Percentiles rank a stretch among this genome's conserved stretches.
These are phyloP conservation scores for Thalassiosira ordinaria DNA, from an alignment of 352 stramenopile species.

Conservation along the genomic window DNA sequence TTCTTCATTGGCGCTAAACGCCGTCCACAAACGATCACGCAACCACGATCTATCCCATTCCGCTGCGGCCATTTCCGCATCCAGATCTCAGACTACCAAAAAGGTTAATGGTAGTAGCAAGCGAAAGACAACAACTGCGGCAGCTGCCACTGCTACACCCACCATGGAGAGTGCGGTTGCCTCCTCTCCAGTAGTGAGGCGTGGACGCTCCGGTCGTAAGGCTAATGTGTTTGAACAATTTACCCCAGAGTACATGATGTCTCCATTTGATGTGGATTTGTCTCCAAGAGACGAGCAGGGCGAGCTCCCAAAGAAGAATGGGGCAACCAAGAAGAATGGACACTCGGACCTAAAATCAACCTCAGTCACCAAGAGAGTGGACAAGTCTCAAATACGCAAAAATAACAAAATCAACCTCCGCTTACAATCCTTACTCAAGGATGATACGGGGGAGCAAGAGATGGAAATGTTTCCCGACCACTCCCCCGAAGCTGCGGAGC, in stretches of 20 bases:
- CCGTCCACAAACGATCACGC: too few species aligned
- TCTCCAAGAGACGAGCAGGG: background rate
- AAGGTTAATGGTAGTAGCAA: background rate
- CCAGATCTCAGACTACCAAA: background rate
- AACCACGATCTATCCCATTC: background rate
- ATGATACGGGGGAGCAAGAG: slow-evolving; percentile 51
- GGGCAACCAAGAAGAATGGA: background rate
- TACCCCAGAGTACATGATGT: slow-evolving; percentile 23
- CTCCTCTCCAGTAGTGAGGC: background rate
- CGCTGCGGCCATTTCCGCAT: background rate
- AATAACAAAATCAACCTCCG: slow-evolving; percentile 19
- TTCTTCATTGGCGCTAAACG: too few species aligned
- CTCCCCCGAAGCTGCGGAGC: slow-evolving; percentile 42
- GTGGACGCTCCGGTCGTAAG: background rate
- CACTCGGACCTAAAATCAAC: slow-evolving; percentile 1
- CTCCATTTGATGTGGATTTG: slow-evolving; percentile 37
- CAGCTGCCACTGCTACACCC: background rate
- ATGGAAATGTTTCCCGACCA: slow-evolving; percentile 39
- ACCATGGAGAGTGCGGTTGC: background rate
- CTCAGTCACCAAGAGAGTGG: background rate
- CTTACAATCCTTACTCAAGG: slow-evolving; percentile 33
- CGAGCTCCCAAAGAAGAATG: background rate
- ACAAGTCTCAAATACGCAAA: background rate
- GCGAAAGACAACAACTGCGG: background rate
- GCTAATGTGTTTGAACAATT: slow-evolving; percentile 59